Conservation (phyloP, 257 asterid genomes). For the Rhazya stricta region DNA sequence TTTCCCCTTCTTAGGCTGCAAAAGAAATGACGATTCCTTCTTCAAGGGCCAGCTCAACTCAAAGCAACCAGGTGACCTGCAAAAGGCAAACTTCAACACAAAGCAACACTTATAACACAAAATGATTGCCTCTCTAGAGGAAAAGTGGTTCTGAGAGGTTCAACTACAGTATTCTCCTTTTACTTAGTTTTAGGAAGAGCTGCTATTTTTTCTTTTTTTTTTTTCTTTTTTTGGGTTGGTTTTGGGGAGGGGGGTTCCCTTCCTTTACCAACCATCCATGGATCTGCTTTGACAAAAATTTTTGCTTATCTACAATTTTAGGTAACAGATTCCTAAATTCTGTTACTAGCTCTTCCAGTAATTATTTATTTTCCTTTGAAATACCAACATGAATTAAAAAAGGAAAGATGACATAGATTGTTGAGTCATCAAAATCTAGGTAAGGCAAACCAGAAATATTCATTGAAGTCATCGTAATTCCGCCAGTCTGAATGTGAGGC, state of each 20-base stretch:
- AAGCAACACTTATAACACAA: slow-evolving; percentile 7
- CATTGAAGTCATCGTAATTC: slow-evolving; percentile 94
- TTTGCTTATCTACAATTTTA: background rate
- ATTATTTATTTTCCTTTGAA: background rate
- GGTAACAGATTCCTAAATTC: background rate
- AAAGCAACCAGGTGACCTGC: slow-evolving; percentile 93
- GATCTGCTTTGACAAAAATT: too few species aligned
- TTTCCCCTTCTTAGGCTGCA: slow-evolving; percentile 59
- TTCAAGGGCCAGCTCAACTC: slow-evolving; percentile 85
- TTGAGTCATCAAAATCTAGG: slow-evolving; percentile 6
- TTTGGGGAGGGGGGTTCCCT: too few species aligned
- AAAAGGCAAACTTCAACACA: background rate
- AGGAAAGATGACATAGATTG: background rate
- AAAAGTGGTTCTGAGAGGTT: background rate
- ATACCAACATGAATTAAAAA: background rate
- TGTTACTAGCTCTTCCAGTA: background rate
- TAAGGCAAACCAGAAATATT: slow-evolving; percentile 73
- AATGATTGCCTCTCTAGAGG: background rate
- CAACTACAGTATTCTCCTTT: background rate
- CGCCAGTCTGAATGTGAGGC: slow-evolving; percentile 96
- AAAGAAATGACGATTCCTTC: slow-evolving; percentile 55
- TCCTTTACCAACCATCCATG: background rate
- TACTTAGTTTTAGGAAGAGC: background rate
- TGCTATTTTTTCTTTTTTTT: too few species aligned
- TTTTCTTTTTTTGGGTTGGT: too few species aligned